Base-by-base conservation (phyloP, 169 alveolate genomes). In the Eimeria necatrix region DNA sequence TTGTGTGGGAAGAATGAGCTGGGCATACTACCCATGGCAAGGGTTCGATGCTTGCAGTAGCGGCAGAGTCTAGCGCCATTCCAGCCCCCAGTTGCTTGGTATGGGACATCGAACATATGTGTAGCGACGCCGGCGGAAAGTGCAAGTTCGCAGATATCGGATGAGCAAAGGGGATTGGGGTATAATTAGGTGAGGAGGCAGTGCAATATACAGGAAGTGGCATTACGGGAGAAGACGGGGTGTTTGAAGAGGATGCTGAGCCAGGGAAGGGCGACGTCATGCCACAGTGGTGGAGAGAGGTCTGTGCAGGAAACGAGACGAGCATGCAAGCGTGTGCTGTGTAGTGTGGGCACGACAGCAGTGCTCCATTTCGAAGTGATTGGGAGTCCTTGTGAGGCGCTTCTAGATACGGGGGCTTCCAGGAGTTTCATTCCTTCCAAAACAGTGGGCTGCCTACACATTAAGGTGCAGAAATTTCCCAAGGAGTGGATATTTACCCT, bases 201-300 rank as follows among this genome's bases (percentile, higher is more conserved):
- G 20, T 56, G 8, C 14, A 56, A 9, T 56, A 56, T 8, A 14
- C 64, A 8, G 14, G 64, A 56, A 56, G 14, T 56, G 64, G 14
- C 14, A 56, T 14, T 9, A 14, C 64, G 64, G 20, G 20, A n/a
- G n/a, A n/a, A n/a, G n/a, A n/a, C n/a, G n/a, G n/a, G n/a, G n/a
- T n/a, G n/a, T n/a, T n/a, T n/a, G n/a, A n/a, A n/a, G n/a, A n/a
- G n/a, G n/a, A n/a, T n/a, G n/a, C n/a, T 56, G 64, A 56, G 64
- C 14, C 64, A 56, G 8, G 64, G n/a, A n/a, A 56, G 64, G 64
- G 20, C 64, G 64, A 14, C 14, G 8, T 56, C 64, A 9, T 56
- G 73, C 73, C 73, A 61, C 73, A n/a, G 78, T 68, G 78, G 78
- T 68, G 78, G 78, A 32, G 78, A 10, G 78, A 16, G 78, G 4